Base-by-base conservation (phyloP, 2,329 filamentous ascomycete species). In the Geoglossum cookeanum region DNA sequence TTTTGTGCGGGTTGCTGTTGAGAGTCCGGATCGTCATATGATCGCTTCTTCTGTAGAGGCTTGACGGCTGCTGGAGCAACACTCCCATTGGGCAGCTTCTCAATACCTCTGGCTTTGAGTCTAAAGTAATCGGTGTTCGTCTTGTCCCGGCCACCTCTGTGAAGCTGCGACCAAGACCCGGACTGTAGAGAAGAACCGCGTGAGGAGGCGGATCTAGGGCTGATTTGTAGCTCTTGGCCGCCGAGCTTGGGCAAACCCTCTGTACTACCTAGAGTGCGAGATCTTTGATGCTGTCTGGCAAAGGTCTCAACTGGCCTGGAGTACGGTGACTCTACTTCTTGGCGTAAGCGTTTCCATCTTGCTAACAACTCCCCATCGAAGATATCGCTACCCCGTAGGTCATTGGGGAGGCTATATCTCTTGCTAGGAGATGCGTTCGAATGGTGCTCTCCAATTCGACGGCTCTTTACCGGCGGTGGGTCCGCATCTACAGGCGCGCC, bases 81-180 rank as follows among this genome's bases (percentile, higher is more conserved):
- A 32, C 22, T 42, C 22, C 55, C 55, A 27, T 53, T 48, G 4
- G 55, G 55, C 39, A 52, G 29, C 11, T 42, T 39, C 55, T 48
- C 55, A 11, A 57, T 42, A 17, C 55, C 55, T 39, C 44, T 51
- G 29, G 55, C 55, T n/a, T 57, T 57, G 27, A 57, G 55, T 27
- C 55, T 42, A 35, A 47, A 57, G 45, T 49, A 51, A 32, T 57
- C 55, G 6, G 55, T 49, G 11, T 57, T 57, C 7, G 55, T 57
- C 15, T 47, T 57, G 44, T 57, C 55, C 27, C 35, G 42, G 3
- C 33, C 8, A 8, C 55, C 55, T 30, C 42, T 30, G 42, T 48
- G 55, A 6, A 48, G 44, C 44, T 42, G 29, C 32, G 55, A 48
- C 11, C 17, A 57, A 6, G 33, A 51, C 11, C 44, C 32, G 9